Conservation (phyloP, 2,329 filamentous ascomycete species). For the Fusarium proliferatum region DNA sequence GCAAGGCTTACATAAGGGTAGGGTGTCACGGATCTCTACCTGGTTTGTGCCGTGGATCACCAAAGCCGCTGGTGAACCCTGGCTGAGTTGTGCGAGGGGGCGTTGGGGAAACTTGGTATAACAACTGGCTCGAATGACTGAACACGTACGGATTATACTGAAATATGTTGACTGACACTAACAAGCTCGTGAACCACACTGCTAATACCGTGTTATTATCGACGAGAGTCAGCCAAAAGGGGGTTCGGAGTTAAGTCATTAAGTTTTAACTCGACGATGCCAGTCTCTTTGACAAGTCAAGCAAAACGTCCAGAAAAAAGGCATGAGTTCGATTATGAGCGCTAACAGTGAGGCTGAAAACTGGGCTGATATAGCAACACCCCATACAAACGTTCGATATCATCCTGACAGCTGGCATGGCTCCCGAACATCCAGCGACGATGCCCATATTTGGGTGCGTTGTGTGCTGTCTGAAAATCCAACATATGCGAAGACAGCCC, state of each 20-base stretch:
- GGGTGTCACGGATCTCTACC: conserved; percentile 42
- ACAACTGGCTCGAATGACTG: background rate
- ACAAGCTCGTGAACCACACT: background rate
- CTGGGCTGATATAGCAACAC: conserved; percentile 3
- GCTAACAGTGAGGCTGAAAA: conserved; percentile 12
- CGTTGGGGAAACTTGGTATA: conserved; percentile 3
- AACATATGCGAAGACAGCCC: background rate
- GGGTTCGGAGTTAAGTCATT: background rate
- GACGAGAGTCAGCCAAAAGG: background rate
- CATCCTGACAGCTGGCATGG: background rate
- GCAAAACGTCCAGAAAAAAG: background rate
- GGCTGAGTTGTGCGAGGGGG: conserved; percentile 18
- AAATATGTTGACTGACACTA: background rate
- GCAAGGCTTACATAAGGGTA: conserved; percentile 15
- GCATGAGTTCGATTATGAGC: background rate
- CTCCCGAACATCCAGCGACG: background rate
- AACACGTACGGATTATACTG: background rate
- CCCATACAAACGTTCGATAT: background rate
- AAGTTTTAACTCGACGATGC: background rate
- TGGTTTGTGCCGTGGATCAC: conserved; percentile 34
- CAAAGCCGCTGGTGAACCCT: conserved; percentile 24
- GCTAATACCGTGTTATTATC: background rate
- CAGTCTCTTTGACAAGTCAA: background rate
- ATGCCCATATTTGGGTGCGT: background rate
- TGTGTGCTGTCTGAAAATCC: background rate